Evolutionary conservation across 2,329 filamentous ascomycete species (phyloP), one percentile per base, ranked within the genome.

Genomic region (Hypocrella siamensis): DNA sequence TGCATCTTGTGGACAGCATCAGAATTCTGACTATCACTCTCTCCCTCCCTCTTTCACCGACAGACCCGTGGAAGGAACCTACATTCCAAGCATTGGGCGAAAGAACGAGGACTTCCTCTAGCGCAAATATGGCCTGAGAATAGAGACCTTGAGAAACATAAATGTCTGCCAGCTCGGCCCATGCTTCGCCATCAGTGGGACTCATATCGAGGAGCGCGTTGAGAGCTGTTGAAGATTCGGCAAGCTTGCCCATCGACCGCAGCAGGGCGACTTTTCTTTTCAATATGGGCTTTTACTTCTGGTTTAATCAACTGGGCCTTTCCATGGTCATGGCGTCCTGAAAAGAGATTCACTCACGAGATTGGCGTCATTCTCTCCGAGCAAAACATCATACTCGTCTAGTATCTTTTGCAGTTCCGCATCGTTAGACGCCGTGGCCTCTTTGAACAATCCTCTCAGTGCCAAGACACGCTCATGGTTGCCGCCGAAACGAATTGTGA

Each of bases 21-120:
- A 28, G 14, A 9, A 10, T 5, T 28, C 17, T 28, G 15, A 17
- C 27, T 12, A 7, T 22, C 7, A 22, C 21, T 22, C 12, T 22
- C 12, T 22, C 12, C 21, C 21, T 22, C 21, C 7, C n/a, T n/a
- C n/a, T n/a, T 17, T 28, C 25, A 15, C 6, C 25, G 27, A 8
- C 15, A 17, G 16, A 10, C 15, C 14, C 26, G 18, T 10, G 8
- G 17, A 21, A 17, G n/a, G 22, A 37, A 53, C 80, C 52, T 53
- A 90, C 82, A 61, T 93, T 96, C 86, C 90, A 98, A 15, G 88
- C 83, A 59, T 93, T 93, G 4, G 90, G 88, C 32, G 75, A 71
- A 35, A 93, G 65, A 31, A 96, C 62, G 28, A 98, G 56, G 15
- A 93, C 84, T 53, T 98, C 90, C 53, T 98, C 90, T 28, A 93